Evolutionary conservation across 2,329 filamentous ascomycete species (phyloP).

Genomic region (Cadophora sp.): DNA sequence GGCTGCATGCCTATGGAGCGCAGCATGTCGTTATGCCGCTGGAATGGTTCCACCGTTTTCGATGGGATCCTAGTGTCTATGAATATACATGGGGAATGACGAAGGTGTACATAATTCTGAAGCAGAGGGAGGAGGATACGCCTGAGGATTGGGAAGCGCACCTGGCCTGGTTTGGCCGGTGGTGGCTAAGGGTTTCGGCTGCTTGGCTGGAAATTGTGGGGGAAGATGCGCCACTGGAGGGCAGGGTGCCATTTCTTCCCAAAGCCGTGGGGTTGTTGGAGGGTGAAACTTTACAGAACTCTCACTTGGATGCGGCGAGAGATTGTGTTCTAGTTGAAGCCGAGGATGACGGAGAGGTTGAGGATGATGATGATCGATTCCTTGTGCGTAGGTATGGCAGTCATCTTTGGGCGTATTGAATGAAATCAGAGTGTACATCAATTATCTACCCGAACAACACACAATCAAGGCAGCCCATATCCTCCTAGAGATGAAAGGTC

Average conservation of each 20-base stretch:
- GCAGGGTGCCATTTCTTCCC: not conserved
- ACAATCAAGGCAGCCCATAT: too few species aligned
- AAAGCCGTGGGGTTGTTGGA: not conserved
- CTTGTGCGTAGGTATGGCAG: not conserved
- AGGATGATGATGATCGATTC: not conserved
- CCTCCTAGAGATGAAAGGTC: too few species aligned
- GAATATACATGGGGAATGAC: not conserved
- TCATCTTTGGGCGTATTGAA: too few species aligned
- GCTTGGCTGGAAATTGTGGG: not conserved
- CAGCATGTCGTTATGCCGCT: not conserved
- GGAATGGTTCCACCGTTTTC: not conserved
- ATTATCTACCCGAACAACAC: too few species aligned
- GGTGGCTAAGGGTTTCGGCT: not conserved
- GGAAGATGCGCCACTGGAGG: not conserved
- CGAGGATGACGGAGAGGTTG: not conserved
- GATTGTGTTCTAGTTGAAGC: not conserved
- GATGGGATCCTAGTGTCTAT: not conserved
- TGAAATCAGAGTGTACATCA: too few species aligned
- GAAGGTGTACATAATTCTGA: not conserved
- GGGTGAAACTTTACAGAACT: not conserved
- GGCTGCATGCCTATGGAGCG: not conserved
- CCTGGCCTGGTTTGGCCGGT: constrained; percentile 1
- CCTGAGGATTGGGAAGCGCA: not conserved
- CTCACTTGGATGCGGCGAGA: not conserved
- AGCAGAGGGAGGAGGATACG: not conserved